Evolutionary conservation across 495 filamentous ascomycete species (phyloP).

Genomic region (Penicillium bovifimosum): DNA sequence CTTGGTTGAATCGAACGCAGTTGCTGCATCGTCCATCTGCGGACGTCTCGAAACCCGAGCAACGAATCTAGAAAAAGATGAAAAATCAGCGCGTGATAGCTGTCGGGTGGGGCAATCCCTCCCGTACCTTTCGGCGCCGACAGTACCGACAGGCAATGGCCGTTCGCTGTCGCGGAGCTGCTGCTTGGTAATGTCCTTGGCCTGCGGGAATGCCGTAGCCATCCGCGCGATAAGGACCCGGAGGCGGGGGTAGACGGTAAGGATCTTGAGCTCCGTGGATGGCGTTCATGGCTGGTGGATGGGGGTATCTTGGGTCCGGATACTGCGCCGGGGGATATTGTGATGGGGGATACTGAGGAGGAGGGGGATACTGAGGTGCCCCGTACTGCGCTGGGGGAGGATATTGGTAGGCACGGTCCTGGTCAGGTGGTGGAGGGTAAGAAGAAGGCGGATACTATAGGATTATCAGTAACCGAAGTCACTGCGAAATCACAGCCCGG

Average conservation of each 20-base stretch:
- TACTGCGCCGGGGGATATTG: conserved; percentile 14
- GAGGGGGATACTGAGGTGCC: conserved; percentile 26
- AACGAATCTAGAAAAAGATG: conserved; percentile 61
- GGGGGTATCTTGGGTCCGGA: conserved; percentile 29
- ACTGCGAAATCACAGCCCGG: background rate
- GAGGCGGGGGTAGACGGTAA: conserved; percentile 39
- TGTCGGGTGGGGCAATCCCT: background rate
- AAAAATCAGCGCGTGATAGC: conserved; percentile 1
- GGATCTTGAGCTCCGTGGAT: conserved; percentile 38
- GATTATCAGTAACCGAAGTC: background rate
- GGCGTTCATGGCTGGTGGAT: conserved; percentile 36
- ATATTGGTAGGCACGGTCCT: conserved; percentile 37
- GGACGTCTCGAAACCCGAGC: conserved; percentile 74
- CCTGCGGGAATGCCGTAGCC: conserved; percentile 41
- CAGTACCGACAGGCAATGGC: conserved; percentile 85
- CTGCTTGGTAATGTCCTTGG: conserved; percentile 55
- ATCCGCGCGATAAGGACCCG: conserved; percentile 40
- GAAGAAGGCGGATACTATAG: conserved; percentile 33
- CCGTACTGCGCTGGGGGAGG: conserved; percentile 29
- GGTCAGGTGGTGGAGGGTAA: conserved; percentile 26
- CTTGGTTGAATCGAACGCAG: conserved; percentile 74
- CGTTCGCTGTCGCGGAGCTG: conserved; percentile 71
- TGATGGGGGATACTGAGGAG: conserved; percentile 18
- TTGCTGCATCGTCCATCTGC: conserved; percentile 75
- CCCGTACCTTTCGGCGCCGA: conserved; percentile 69